phyloP scores from a whole-genome alignment of 257 asterid species.

The Capsicum baccatum region DNA sequence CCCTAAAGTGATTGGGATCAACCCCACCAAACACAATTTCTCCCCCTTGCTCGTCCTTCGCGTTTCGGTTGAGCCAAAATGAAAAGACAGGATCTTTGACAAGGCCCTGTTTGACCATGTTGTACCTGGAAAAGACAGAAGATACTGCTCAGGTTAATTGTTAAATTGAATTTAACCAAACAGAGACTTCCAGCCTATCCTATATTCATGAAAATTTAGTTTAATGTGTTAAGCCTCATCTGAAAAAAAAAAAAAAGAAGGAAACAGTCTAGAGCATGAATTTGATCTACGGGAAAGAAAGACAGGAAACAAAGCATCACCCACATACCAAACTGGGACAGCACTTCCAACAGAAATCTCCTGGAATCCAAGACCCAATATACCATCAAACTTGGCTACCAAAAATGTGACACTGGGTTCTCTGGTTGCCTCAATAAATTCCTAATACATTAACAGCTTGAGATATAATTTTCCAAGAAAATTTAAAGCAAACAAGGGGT shows the following conservation, averaged over 20 bases:
- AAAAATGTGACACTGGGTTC: conserved; percentile 72
- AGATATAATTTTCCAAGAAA: conserved; percentile 32
- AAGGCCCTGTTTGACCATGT: conserved; percentile 93
- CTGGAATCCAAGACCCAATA: conserved; percentile 76
- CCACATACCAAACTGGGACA: conserved; percentile 72
- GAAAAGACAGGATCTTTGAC: conserved; percentile 87
- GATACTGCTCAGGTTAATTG: not conserved
- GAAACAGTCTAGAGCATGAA: not conserved
- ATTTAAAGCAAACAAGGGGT: conserved; percentile 23
- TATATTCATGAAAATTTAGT: not conserved
- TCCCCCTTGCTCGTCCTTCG: conserved; percentile 81
- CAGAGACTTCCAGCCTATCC: not conserved
- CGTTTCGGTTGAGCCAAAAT: conserved; percentile 91
- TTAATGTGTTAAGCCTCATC: not conserved
- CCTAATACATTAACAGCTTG: conserved; percentile 44
- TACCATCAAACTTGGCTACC: conserved; percentile 83
- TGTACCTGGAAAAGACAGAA: conserved; percentile 60
- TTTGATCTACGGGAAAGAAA: conserved; percentile 29
- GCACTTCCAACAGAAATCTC: conserved; percentile 79
- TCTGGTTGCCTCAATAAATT: conserved; percentile 72
- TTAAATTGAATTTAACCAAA: not conserved
- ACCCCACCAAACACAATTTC: conserved; percentile 94
- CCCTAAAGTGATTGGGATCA: conserved; percentile 86
- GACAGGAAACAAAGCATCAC: conserved; percentile 19
- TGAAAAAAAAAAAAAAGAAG: not conserved